Percentiles rank a stretch among this genome's conserved stretches.
phyloP scores from a whole-genome alignment of 2,329 filamentous ascomycete genomes.

The Stagonosporopsis chrysanthemi region DNA sequence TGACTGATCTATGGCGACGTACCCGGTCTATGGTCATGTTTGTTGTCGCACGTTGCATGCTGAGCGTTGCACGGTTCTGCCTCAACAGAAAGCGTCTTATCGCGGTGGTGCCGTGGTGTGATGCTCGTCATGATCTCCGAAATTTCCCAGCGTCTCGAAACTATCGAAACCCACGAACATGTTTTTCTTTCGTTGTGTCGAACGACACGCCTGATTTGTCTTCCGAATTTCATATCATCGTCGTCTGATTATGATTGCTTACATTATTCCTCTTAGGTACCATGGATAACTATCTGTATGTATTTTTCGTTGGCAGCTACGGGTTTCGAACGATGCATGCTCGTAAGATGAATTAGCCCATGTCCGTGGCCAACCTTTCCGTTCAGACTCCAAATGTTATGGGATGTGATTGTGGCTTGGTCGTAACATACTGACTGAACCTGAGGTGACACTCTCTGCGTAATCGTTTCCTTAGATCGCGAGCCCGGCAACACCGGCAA shows the following conservation, averaged over 20 bases:
- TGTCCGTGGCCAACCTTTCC: not conserved
- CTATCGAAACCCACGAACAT: not conserved
- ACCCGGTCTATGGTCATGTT: not conserved
- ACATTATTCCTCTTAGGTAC: not conserved
- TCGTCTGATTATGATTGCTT: not conserved
- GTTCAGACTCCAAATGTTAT: not conserved
- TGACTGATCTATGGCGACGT: fast-evolving
- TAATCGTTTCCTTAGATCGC: conserved; percentile 20
- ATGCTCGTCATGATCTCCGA: conserved; percentile 20
- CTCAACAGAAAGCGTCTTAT: conserved; percentile 12
- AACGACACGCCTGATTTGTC: not conserved
- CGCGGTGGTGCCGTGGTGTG: conserved; percentile 23
- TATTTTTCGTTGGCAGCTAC: too few relatives aligned
- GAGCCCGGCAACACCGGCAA: conserved; percentile 32
- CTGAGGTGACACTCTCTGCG: not conserved
- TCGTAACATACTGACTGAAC: too few relatives aligned
- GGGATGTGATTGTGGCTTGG: too few relatives aligned
- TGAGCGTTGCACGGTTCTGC: not conserved
- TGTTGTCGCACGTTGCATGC: not conserved
- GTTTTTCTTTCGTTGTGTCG: not conserved
- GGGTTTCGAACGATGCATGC: not conserved
- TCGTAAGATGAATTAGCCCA: not conserved
- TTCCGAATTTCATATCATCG: not conserved
- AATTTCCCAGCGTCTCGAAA: conserved; percentile 2
- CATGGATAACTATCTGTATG: not conserved